phyloP scores from a whole-genome alignment of 2,329 filamentous ascomycete species.

The Monosporascus ibericus region DNA sequence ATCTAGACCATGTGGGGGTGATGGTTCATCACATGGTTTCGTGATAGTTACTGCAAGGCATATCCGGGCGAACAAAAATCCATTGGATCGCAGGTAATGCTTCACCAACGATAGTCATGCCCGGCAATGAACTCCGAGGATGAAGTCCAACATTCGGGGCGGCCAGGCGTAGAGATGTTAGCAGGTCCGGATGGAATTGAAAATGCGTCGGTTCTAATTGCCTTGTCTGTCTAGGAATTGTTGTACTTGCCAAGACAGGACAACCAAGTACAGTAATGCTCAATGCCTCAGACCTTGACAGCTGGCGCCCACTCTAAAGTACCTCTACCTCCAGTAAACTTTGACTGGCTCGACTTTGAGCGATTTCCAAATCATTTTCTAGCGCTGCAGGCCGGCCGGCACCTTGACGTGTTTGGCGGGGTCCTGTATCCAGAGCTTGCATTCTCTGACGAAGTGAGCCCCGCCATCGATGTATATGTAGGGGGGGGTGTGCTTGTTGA shows the following conservation, averaged over 20 bases:
- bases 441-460: background rate
- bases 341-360: too few relatives aligned
- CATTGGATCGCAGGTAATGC: too few relatives aligned
- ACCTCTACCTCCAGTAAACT: too few relatives aligned
- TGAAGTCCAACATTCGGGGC: too few relatives aligned
- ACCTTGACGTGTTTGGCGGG: background rate
- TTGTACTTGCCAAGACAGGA: background rate
- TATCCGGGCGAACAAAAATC: too few relatives aligned
- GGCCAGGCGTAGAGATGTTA: too few relatives aligned
- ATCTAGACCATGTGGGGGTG: too few relatives aligned
- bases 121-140: too few relatives aligned
- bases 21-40: too few relatives aligned
- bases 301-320: background rate
- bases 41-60: too few relatives aligned
- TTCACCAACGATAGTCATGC: too few relatives aligned
- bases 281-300: background rate
- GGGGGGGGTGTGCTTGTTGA: background rate
- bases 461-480: background rate
- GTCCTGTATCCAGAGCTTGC: background rate
- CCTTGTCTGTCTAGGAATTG: background rate
- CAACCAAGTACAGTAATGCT: background rate
- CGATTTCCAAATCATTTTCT: background rate
- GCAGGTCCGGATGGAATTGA: too few relatives aligned
- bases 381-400: background rate
- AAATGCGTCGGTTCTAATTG: background rate